phyloP scores from a whole-genome alignment of 768 basidiomycete species.

The Termitomyces sp. region DNA sequence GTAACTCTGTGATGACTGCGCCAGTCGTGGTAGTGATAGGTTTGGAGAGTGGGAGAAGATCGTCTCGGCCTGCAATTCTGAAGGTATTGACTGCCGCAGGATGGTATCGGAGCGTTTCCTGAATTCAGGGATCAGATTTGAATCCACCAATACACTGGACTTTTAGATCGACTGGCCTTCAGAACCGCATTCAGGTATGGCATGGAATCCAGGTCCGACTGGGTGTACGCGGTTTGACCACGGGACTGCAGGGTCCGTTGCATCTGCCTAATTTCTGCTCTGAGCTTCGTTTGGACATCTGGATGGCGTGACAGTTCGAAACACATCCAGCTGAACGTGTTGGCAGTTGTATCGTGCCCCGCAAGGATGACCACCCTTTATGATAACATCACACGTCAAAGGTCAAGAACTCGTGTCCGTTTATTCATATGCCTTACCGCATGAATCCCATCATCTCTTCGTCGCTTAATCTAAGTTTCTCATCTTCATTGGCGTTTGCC shows the following conservation, averaged over 20 bases:
- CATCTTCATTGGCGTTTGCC: slow-evolving; percentile 47
- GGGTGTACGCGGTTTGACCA: slow-evolving; percentile 31
- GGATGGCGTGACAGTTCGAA: slow-evolving; percentile 57
- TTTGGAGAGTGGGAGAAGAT: slow-evolving; percentile 51
- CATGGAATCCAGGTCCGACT: slow-evolving; percentile 45
- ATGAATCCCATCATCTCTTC: slow-evolving; percentile 47
- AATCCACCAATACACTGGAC: not conserved
- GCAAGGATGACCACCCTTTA: slow-evolving; percentile 46
- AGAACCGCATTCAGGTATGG: slow-evolving; percentile 39
- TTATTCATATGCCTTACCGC: slow-evolving; percentile 33
- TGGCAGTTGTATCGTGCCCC: slow-evolving; percentile 60
- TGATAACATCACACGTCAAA: slow-evolving; percentile 22
- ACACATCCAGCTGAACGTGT: slow-evolving; percentile 53
- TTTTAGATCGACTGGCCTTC: slow-evolving; percentile 27
- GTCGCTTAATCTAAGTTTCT: slow-evolving; percentile 35
- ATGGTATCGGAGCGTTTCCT: slow-evolving; percentile 45
- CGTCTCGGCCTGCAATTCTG: slow-evolving; percentile 42
- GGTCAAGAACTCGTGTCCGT: not conserved
- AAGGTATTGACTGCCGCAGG: slow-evolving; percentile 30
- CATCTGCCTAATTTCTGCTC: slow-evolving; percentile 50
- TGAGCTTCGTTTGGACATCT: slow-evolving; percentile 53
- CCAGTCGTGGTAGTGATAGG: slow-evolving; percentile 44
- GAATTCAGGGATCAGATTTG: not conserved
- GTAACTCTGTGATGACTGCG: slow-evolving; percentile 37
- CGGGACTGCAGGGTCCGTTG: slow-evolving; percentile 28